Evolutionary conservation across 139 green algal species (phyloP).

Genomic region (Chlamydomonas schloesseri): DNA sequence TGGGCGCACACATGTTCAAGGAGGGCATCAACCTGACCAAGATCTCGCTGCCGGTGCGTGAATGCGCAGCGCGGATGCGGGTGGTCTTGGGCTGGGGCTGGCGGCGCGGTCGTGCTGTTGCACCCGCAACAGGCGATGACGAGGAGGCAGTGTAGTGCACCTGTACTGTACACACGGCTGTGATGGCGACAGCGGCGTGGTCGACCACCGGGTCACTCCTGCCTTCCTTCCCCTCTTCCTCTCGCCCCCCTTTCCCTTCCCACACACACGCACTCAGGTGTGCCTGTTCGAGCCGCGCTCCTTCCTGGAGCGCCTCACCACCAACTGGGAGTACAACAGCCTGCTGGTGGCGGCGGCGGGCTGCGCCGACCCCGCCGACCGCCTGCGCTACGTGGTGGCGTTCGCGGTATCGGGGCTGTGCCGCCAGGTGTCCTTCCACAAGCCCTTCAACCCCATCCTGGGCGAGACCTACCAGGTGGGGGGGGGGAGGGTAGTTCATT

Average conservation of each 20-base stretch:
- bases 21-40: slow-evolving; percentile 76
- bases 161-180: too few relatives aligned
- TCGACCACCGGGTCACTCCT: too few relatives aligned
- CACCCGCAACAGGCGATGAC: too few relatives aligned
- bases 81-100: too few relatives aligned
- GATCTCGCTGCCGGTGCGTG: slow-evolving; percentile 66
- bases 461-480: slow-evolving; percentile 67
- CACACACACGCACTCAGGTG: too few relatives aligned
- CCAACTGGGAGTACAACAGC: slow-evolving; percentile 65
- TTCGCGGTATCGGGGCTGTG: slow-evolving; percentile 72
- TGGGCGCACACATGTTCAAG: slow-evolving; percentile 60
- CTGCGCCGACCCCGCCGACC: slow-evolving; percentile 59
- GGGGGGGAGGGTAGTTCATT: too few relatives aligned
- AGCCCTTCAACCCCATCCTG: slow-evolving; percentile 83
- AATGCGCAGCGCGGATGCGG: too few relatives aligned
- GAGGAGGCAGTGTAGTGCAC: too few relatives aligned
- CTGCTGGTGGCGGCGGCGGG: slow-evolving; percentile 55
- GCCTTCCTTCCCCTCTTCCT: too few relatives aligned
- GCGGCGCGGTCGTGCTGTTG: too few relatives aligned
- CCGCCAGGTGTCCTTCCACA: slow-evolving; percentile 66
- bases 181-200: too few relatives aligned
- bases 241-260: too few relatives aligned
- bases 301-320: slow-evolving; percentile 73
- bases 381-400: slow-evolving; percentile 60
- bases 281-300: slow-evolving; percentile 73